These are phyloP conservation scores for Russula olivacea DNA, from an alignment of 768 basidiomycete species.

Conservation along the genomic window DNA sequence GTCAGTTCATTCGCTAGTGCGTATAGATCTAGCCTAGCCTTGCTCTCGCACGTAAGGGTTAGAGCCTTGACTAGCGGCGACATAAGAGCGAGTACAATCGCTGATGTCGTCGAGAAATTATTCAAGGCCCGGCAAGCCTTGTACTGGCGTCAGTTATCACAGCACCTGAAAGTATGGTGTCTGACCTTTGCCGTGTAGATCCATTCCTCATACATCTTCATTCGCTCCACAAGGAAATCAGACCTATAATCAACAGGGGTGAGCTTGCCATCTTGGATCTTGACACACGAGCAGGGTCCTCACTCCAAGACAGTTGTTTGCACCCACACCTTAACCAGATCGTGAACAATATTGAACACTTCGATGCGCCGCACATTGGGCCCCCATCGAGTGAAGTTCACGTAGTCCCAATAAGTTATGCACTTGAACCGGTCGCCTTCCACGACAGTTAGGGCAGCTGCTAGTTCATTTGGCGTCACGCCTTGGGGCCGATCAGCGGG, in stretches of 20 bases:
- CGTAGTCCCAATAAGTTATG: conserved; percentile 18
- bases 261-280: neutral
- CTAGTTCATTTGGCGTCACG: neutral
- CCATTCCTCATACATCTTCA: conserved; percentile 10
- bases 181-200: conserved; percentile 12
- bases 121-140: conserved; percentile 9
- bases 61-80: neutral
- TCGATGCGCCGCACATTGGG: neutral
- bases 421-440: conserved; percentile 17
- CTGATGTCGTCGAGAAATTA: conserved; percentile 13
- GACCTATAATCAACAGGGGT: conserved; percentile 1
- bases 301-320: conserved; percentile 3
- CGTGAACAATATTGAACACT: conserved; percentile 8
- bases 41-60: conserved; percentile 12
- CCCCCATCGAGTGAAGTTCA: conserved; percentile 3
- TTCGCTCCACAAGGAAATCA: conserved; percentile 1
- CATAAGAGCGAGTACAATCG: conserved; percentile 9
- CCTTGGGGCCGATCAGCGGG: neutral
- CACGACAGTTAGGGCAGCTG: conserved; percentile 12
- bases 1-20: neutral
- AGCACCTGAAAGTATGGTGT: neutral
- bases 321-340: conserved; percentile 9
- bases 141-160: neutral
- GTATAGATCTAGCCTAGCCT: neutral
- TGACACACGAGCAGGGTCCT: neutral